These are phyloP conservation scores for Debaryomyces sp. DNA, from an alignment of 1,139 yeast genomes.

Conservation along the genomic window DNA sequence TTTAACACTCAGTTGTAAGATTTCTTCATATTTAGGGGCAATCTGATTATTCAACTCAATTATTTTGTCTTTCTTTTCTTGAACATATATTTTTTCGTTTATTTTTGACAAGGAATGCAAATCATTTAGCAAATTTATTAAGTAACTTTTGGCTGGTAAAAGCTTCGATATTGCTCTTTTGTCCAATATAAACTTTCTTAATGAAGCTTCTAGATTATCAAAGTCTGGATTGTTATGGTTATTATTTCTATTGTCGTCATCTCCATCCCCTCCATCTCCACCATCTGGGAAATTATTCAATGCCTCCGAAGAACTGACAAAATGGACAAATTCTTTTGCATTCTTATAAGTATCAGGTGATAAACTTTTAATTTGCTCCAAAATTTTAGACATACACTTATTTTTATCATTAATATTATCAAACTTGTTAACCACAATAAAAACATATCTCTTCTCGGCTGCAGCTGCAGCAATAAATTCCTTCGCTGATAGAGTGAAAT, in stretches of 20 bases:
- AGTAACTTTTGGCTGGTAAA: constrained; percentile 87
- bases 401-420: constrained; percentile 82
- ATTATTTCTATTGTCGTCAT: constrained; percentile 23
- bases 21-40: constrained; percentile 64
- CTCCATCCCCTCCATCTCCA: constrained; percentile 40
- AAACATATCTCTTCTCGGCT: constrained; percentile 86
- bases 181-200: constrained; percentile 84
- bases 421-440: constrained; percentile 91
- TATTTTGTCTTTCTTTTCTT: constrained; percentile 48
- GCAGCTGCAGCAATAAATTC: constrained; percentile 93
- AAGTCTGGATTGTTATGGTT: constrained; percentile 58
- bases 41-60: constrained; percentile 52
- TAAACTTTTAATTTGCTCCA: constrained; percentile 83
- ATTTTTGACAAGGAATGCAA: constrained; percentile 58
- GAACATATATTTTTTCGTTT: constrained; percentile 58
- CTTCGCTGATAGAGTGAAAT: constrained; percentile 89
- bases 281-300: constrained; percentile 30
- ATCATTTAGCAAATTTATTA: constrained; percentile 70
- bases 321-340: constrained; percentile 90
- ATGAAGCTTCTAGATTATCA: constrained; percentile 79
- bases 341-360: constrained; percentile 93
- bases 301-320: constrained; percentile 67
- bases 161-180: constrained; percentile 88
- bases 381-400: constrained; percentile 72
- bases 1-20: constrained; percentile 52